phyloP scores from a whole-genome alignment of 202 grass and related monocot species.

The Eragrostis tef region DNA sequence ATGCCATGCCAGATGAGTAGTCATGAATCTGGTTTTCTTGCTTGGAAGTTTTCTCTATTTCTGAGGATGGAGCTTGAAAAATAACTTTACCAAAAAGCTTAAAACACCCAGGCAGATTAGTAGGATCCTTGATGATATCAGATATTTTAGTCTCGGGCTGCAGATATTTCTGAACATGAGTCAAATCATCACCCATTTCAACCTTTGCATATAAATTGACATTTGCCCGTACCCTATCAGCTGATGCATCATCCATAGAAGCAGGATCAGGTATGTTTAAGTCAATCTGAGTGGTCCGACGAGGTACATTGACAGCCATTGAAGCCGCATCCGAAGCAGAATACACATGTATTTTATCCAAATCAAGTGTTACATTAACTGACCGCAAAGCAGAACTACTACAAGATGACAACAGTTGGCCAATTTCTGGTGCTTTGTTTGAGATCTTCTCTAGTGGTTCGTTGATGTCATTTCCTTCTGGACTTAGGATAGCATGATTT shows the following conservation, averaged over 20 bases:
- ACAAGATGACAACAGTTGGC: too few relatives aligned
- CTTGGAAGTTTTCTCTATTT: neutral
- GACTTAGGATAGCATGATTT: too few relatives aligned
- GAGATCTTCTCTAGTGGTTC: neutral
- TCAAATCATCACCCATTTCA: neutral
- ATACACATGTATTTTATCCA: too few relatives aligned
- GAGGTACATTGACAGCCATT: neutral
- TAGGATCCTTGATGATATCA: too few relatives aligned
- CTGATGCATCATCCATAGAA: neutral
- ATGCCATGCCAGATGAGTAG: neutral
- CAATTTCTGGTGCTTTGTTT: neutral
- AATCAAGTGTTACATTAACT: neutral
- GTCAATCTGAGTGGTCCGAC: neutral
- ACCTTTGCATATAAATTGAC: neutral
- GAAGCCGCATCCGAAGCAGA: neutral
- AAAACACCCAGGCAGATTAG: neutral
- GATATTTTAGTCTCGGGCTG: neutral
- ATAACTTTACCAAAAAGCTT: conserved; percentile 19
- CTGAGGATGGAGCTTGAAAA: neutral
- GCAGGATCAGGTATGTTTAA: neutral
- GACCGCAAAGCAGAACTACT: too few relatives aligned
- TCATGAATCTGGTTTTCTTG: neutral
- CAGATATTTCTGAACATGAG: neutral
- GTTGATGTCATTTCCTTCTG: neutral
- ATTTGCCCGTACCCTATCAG: neutral